Base-by-base conservation (phyloP, 148 eudicot species). In the Camellia japonica region DNA sequence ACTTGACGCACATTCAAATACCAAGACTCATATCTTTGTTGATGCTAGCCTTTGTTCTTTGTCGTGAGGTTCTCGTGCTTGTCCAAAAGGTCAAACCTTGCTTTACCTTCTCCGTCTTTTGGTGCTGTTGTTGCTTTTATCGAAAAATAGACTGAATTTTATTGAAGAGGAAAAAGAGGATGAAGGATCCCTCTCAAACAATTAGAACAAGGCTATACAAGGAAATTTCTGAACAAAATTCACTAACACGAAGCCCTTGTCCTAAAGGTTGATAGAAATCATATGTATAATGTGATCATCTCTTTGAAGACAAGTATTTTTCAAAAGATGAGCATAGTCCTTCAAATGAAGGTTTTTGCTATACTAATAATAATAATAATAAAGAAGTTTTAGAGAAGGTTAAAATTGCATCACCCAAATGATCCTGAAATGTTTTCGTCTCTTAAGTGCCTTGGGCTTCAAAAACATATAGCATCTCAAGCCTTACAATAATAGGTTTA, bases 61-160 rank as follows among this genome's bases (percentile, higher is more conserved):
- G 89, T 81, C 94, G 92, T 78, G 98, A 95, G 85, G 82, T 92
- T 80, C 99, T 98, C 9, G 41, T 80, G 79, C 89, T 95, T 69
- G 79, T 87, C 82, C 90, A 91, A 80, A 96, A 93, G 97, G 97
- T 96, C 6, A 76, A 73, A 76, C 64, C 62, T 44, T 59, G 18
- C 52, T 81, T 72, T 16, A 8, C 30, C 30, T 23, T 23, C 30
- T 23, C 30, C 30, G 30, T 23, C 30, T 23, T 23, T 23, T 23
- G 30, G 6, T 62, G 15, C 38, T 5, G 16, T 52, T 47, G 44
- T 79, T 20, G 0, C 14, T 51, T 15, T 38, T 1, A 51, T 20
- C 42, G 2, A 73, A 9, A 15, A 16, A 62, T 51, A 63, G 46
- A n/a, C 23, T 47, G 42, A 49, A 66, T 5, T 52, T 55, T 64